Conservation (phyloP, 805 yeast genomes). For the Nakazawaea anatomiae region DNA sequence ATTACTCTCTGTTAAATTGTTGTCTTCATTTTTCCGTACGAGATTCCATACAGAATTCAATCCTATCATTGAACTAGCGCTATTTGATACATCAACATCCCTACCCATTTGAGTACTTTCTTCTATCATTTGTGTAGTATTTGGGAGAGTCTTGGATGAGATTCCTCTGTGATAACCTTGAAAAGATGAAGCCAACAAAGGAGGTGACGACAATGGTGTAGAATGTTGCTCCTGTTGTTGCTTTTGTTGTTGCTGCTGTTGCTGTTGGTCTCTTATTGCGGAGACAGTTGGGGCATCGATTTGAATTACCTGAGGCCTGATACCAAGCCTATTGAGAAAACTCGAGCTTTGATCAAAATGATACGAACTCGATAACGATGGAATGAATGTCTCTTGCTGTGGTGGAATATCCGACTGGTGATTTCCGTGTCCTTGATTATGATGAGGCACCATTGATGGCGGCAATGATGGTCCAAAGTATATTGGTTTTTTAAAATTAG, state of each 20-base stretch:
- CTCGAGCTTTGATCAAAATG: slow-evolving; percentile 5
- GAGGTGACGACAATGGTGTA: too few species aligned
- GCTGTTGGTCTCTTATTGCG: not conserved
- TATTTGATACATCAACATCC: not conserved
- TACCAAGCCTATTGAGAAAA: slow-evolving; percentile 4
- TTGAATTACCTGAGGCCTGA: slow-evolving; percentile 6
- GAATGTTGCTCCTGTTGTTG: too few species aligned
- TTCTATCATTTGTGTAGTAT: too few species aligned
- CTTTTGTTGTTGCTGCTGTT: too few species aligned
- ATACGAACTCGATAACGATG: not conserved
- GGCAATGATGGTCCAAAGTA: slow-evolving; percentile 9
- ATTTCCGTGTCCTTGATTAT: too few species aligned
- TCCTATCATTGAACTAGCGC: not conserved
- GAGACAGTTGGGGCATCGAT: not conserved
- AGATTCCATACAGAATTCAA: not conserved
- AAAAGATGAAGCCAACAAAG: too few species aligned
- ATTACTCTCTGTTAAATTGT: not conserved
- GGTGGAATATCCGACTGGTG: not conserved
- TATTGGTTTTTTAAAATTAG: not conserved
- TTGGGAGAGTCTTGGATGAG: too few species aligned
- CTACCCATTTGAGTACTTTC: too few species aligned
- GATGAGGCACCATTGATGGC: not conserved
- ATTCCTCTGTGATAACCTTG: too few species aligned
- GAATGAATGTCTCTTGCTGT: slow-evolving; percentile 5
- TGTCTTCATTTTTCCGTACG: not conserved